phyloP scores from a whole-genome alignment of 169 alveolate genomes.

The Plasmodium sp. region DNA sequence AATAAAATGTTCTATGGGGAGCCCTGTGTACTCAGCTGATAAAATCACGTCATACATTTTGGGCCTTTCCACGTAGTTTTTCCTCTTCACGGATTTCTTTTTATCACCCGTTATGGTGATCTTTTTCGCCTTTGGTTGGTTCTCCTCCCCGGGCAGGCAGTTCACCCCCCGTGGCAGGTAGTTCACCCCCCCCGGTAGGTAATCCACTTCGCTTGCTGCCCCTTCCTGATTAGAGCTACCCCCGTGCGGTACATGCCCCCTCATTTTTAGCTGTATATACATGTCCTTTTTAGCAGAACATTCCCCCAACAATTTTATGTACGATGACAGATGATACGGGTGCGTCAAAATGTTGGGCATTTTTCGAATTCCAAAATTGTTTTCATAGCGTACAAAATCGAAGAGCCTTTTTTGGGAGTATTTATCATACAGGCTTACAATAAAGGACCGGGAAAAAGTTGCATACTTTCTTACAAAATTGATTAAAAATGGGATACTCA shows the following conservation, averaged over 20 bases:
- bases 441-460: slow-evolving; percentile 83
- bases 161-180: background rate
- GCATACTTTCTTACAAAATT: slow-evolving; percentile 85
- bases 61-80: slow-evolving; percentile 44
- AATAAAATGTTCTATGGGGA: slow-evolving; percentile 66
- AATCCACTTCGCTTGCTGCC: background rate
- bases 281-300: slow-evolving; percentile 84
- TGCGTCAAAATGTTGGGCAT: slow-evolving; percentile 79
- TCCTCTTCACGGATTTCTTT: background rate
- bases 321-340: slow-evolving; percentile 82
- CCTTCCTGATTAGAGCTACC: background rate
- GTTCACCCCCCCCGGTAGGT: background rate
- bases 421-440: slow-evolving; percentile 80
- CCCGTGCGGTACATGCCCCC: slow-evolving; percentile 80
- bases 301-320: slow-evolving; percentile 80
- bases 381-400: slow-evolving; percentile 80
- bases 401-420: slow-evolving; percentile 78
- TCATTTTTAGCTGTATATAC: slow-evolving; percentile 78
- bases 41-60: slow-evolving; percentile 69
- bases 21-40: slow-evolving; percentile 67
- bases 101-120: background rate
- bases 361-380: slow-evolving; percentile 57
- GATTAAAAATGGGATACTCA: slow-evolving; percentile 86
- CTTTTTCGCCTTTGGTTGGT: slow-evolving; percentile 1
- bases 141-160: background rate